Evolutionary conservation across 306 rosid genomes (phyloP).

Genomic region (Vigna unguiculata): DNA sequence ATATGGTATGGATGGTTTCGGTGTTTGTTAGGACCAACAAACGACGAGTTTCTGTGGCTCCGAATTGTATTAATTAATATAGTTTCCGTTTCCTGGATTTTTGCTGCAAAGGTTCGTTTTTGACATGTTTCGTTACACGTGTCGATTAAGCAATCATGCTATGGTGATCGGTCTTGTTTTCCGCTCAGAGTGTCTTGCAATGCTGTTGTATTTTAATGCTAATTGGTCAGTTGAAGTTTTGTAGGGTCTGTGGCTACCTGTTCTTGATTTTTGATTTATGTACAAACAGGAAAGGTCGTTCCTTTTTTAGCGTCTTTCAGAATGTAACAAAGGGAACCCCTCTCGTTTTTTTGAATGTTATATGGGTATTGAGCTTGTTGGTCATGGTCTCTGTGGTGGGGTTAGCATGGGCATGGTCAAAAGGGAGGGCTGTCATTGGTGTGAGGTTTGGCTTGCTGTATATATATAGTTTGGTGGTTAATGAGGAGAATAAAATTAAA

Average conservation of each 20-base stretch:
- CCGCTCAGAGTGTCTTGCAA: background rate
- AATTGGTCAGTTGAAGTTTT: conserved; percentile 10
- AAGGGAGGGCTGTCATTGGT: conserved; percentile 2
- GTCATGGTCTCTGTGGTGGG: conserved; percentile 11
- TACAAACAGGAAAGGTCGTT: conserved; percentile 22
- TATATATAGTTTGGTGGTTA: background rate
- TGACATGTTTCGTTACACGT: background rate
- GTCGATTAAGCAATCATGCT: conserved; percentile 1
- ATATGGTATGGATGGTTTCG: conserved; percentile 2
- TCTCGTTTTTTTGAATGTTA: background rate
- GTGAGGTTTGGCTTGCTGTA: conserved; percentile 7
- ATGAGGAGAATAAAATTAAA: background rate
- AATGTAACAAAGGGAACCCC: background rate
- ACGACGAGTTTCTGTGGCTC: conserved; percentile 14
- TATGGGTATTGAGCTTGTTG: background rate
- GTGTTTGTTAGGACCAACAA: background rate
- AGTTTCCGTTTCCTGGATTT: conserved; percentile 10
- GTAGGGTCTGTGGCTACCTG: background rate
- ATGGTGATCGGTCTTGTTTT: conserved; percentile 12
- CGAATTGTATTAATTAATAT: background rate
- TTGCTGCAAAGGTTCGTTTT: conserved; percentile 33
- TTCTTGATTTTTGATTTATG: background rate
- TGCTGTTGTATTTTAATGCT: conserved; percentile 15
- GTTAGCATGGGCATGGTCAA: conserved; percentile 7
- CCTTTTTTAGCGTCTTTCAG: background rate